These are phyloP conservation scores for Penicillium ochrochloron DNA, from an alignment of 495 filamentous ascomycete species.

Conservation along the genomic window DNA sequence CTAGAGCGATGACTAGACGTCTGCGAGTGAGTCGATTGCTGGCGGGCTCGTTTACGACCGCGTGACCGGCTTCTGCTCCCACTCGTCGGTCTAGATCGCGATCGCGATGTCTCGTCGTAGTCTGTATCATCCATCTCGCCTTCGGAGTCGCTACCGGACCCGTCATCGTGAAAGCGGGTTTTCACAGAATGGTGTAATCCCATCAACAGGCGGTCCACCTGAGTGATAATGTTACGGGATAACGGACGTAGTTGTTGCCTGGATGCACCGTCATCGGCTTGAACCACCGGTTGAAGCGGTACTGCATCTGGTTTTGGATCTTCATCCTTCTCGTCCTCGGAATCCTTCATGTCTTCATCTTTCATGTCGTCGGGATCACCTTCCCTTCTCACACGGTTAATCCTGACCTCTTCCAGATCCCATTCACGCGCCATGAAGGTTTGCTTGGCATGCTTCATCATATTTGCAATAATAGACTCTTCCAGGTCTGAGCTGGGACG, in stretches of 20 bases:
- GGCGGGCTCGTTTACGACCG: constrained; percentile 36
- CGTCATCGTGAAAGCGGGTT: constrained; percentile 38
- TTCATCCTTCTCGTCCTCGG: constrained; percentile 23
- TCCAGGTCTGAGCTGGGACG: constrained; percentile 64
- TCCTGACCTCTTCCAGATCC: constrained; percentile 23
- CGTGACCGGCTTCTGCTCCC: constrained; percentile 32
- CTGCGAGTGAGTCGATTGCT: constrained; percentile 6
- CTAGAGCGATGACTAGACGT: constrained; percentile 20
- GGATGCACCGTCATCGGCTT: constrained; percentile 67
- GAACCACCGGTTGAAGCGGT: constrained; percentile 46
- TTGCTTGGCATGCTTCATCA: constrained; percentile 68
- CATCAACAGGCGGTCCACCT: constrained; percentile 67
- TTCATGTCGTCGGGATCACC: constrained; percentile 12
- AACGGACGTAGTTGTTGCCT: constrained; percentile 63
- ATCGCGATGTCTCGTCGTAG: constrained; percentile 7
- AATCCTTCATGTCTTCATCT: constrained; percentile 16
- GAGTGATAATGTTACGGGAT: constrained; percentile 63
- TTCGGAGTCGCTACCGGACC: constrained; percentile 28
- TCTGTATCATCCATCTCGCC: constrained; percentile 25
- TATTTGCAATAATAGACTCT: constrained; percentile 65
- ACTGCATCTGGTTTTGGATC: constrained; percentile 20
- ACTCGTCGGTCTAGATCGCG: constrained; percentile 18
- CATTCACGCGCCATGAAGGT: constrained; percentile 52
- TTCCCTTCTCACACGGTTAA: not conserved
- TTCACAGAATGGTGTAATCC: constrained; percentile 67